phyloP scores from a whole-genome alignment of 1,139 yeast species.

The Sugiyamaella sp. region DNA sequence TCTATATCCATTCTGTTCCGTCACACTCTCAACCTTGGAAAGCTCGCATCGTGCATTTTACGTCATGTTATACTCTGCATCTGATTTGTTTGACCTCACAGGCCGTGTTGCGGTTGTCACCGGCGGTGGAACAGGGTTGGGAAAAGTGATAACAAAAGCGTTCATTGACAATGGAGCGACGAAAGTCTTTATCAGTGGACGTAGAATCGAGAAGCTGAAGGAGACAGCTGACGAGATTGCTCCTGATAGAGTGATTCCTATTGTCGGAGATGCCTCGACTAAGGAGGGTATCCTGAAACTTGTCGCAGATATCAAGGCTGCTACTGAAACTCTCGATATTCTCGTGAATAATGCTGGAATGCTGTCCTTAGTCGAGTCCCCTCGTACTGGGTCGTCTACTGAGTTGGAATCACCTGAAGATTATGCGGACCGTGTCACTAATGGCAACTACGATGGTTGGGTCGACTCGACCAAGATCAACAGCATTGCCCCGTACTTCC shows the following conservation, averaged over 20 bases:
- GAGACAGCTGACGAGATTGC: constrained; percentile 23
- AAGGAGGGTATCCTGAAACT: constrained; percentile 24
- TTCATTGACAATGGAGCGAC: constrained; percentile 23
- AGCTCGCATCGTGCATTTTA: too few species aligned
- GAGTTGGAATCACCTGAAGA: constrained; percentile 20
- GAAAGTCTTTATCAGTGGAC: constrained; percentile 27
- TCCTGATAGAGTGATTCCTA: constrained; percentile 24
- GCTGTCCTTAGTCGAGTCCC: constrained; percentile 9
- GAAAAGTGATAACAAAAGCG: constrained; percentile 24
- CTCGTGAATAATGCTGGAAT: constrained; percentile 29
- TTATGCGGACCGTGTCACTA: constrained; percentile 17
- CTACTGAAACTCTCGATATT: constrained; percentile 24
- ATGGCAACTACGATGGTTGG: constrained; percentile 28
- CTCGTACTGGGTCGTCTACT: not conserved
- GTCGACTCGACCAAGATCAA: constrained; percentile 20
- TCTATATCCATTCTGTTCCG: too few species aligned
- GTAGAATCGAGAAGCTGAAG: constrained; percentile 24
- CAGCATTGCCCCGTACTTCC: constrained; percentile 21
- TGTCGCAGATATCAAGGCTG: constrained; percentile 16
- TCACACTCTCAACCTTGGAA: too few species aligned
- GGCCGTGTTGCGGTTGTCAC: constrained; percentile 27
- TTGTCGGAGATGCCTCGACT: constrained; percentile 25
- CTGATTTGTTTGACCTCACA: constrained; percentile 22
- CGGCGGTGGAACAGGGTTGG: constrained; percentile 29
- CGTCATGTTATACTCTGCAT: constrained; percentile 22